Evolutionary conservation across 2,329 filamentous ascomycete genomes (phyloP).

Genomic region (Periconia digitata): DNA sequence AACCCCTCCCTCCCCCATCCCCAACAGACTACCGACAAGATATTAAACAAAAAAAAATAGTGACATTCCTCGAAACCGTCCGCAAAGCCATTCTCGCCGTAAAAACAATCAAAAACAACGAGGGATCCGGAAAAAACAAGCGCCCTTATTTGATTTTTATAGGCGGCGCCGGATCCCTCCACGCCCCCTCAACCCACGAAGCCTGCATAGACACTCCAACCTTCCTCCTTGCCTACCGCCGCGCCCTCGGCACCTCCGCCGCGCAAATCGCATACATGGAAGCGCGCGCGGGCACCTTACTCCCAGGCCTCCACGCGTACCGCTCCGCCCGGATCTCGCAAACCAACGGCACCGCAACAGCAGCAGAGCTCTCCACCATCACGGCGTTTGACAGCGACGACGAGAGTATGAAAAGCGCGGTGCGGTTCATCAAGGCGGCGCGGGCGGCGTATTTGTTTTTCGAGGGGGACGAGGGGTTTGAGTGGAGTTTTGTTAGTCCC

Average conservation of each 20-base stretch:
- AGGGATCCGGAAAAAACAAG: too few relatives aligned
- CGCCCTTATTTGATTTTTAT: conserved; percentile 37
- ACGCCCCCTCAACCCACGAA: conserved; percentile 24
- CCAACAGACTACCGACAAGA: too few relatives aligned
- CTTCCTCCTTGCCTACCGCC: conserved; percentile 38
- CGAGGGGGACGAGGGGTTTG: conserved; percentile 35
- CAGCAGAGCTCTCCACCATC: conserved; percentile 17
- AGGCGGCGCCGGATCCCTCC: conserved; percentile 37
- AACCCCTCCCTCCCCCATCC: too few relatives aligned
- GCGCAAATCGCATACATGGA: conserved; percentile 41
- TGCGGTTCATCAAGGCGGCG: conserved; percentile 36
- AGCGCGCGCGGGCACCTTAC: conserved; percentile 34
- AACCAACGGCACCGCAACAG: conserved; percentile 13
- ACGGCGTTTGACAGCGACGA: conserved; percentile 26
- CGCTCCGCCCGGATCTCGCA: conserved; percentile 28
- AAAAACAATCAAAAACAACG: conserved; percentile 23
- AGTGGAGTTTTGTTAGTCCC: conserved; percentile 39
- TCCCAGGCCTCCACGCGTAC: conserved; percentile 26
- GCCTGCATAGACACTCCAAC: conserved; percentile 35
- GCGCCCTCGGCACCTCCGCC: conserved; percentile 37
- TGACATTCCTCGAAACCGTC: conserved; percentile 38
- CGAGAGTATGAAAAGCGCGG: conserved; percentile 24
- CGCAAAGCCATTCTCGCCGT: conserved; percentile 38
- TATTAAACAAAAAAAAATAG: conserved; percentile 9
- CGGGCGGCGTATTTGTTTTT: conserved; percentile 42